Base-by-base conservation (phyloP, 768 basidiomycete genomes). In the Suillus brevipes region DNA sequence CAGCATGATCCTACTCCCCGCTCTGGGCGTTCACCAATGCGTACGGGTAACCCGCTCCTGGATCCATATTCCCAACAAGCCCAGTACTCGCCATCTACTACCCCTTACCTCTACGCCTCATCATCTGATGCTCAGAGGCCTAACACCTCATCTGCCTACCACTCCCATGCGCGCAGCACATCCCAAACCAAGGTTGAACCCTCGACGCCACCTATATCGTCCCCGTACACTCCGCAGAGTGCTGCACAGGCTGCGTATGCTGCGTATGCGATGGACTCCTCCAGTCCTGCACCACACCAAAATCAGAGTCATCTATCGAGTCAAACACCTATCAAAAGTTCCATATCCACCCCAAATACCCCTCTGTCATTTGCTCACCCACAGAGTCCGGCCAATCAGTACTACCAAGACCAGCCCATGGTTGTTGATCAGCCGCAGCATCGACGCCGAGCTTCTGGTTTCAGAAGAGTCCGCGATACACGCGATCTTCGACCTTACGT, bases 401-500 rank as follows among this genome's bases (percentile, higher is more conserved):
- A 85, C 66, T 89, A 87, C 68, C 74, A 86, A 68, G 87, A 89
- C 65, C 88, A 90, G 65, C 71, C 85, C 64, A 92, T 92, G 91
- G 78, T 81, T 50, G 87, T 93, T n/a, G 92, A 92, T 73, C 63
- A 84, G 76, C 66, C 78, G 18, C 79, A 80, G 40, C 85, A 85
- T 66, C 88, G 86, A 75, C 84, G 89, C 71, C 84, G 91, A 42
- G 84, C 88, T 10, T 83, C 86, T 63, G 96, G 92, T 25, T 90
- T 96, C 73, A 85, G 90, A 73, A 84, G 91, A 66, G 85, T 97
- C 20, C 87, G 90, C 66, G 89, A 90, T 69, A 81, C 79, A 68
- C 84, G 87, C 66, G 95, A 97, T 77, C 78, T 97, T 38, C 86
- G 88, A 63, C 93, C 96, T 57, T 85, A 87, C 64, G 80, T 89